Evolutionary conservation across 2,329 filamentous ascomycete species (phyloP).

Genomic region (Dothidotthia symphoricarpi): DNA sequence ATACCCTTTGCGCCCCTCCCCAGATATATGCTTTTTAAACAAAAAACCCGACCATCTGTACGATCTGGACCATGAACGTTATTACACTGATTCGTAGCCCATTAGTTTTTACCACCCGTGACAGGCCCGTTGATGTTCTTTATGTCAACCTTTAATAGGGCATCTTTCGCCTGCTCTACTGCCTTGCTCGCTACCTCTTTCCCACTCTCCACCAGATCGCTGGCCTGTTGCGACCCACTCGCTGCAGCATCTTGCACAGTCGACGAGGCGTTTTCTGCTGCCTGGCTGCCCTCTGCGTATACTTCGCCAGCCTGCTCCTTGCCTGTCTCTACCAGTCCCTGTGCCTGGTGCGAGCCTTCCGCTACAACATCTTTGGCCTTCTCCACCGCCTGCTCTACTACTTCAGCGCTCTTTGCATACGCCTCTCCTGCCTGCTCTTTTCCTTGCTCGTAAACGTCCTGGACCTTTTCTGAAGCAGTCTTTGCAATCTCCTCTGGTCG

Average conservation of each 20-base stretch:
- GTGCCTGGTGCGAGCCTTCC: constrained; percentile 28
- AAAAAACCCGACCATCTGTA: no score
- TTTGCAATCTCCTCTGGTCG: constrained; percentile 42
- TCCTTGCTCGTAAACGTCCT: constrained; percentile 33
- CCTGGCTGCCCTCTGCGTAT: constrained; percentile 11
- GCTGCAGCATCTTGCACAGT: constrained; percentile 8
- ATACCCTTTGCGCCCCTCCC: no score
- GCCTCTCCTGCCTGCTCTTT: constrained; percentile 26
- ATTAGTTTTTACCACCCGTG: constrained; percentile 14
- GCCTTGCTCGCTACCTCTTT: constrained; percentile 15
- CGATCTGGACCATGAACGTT: no score
- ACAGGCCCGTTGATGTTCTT: constrained; percentile 19
- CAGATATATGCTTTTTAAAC: no score
- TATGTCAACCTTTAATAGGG: constrained; percentile 15
- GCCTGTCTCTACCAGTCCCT: constrained; percentile 26
- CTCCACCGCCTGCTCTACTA: constrained; percentile 24
- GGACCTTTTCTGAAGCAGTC: constrained; percentile 29
- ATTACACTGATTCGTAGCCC: no score
- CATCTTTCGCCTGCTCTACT: constrained; percentile 18
- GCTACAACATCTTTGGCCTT: constrained; percentile 26
- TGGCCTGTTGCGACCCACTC: constrained; percentile 9
- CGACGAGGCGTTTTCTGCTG: constrained; percentile 10
- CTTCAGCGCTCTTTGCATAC: constrained; percentile 25
- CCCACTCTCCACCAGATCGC: constrained; percentile 23
- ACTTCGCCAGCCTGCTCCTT: constrained; percentile 20